phyloP scores from a whole-genome alignment of 2,329 filamentous ascomycete genomes.

The Aspergillus jensenii region DNA sequence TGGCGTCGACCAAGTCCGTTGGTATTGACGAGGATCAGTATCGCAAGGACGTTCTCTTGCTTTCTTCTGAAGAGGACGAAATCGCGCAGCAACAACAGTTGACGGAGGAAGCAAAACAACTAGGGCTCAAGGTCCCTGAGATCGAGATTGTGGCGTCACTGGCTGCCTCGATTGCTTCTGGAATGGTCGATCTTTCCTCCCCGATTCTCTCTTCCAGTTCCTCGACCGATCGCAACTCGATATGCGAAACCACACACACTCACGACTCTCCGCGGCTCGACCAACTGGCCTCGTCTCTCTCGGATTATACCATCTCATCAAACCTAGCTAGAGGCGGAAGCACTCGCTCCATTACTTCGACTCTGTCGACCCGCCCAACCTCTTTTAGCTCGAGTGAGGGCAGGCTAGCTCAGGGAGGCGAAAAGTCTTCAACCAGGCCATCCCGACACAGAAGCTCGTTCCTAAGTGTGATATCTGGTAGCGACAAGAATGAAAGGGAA shows the following conservation, averaged over 20 bases:
- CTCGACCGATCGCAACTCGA: slow-evolving; percentile 33
- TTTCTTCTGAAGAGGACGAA: slow-evolving; percentile 37
- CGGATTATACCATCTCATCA: slow-evolving; percentile 33
- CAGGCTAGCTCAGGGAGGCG: slow-evolving; percentile 18
- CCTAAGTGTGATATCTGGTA: slow-evolving; percentile 25
- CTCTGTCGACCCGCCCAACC: slow-evolving; percentile 39
- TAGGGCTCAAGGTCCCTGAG: slow-evolving; percentile 38
- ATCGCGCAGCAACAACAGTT: slow-evolving; percentile 38
- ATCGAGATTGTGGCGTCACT: slow-evolving; percentile 33
- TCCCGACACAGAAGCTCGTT: slow-evolving; percentile 26
- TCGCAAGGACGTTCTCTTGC: slow-evolving; percentile 36
- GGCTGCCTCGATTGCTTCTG: slow-evolving; percentile 37
- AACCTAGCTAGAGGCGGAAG: slow-evolving; percentile 31
- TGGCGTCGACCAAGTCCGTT: slow-evolving; percentile 20
- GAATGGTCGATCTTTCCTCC: slow-evolving; percentile 35
- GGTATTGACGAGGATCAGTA: slow-evolving; percentile 39
- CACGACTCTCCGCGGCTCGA: slow-evolving; percentile 27
- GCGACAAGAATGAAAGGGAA: slow-evolving; percentile 31
- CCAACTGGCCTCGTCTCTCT: slow-evolving; percentile 31
- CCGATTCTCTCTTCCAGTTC: slow-evolving; percentile 33
- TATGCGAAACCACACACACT: slow-evolving; percentile 28
- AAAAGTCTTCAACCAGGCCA: slow-evolving; percentile 17
- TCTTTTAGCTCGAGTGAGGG: slow-evolving; percentile 40
- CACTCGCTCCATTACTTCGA: slow-evolving; percentile 37
- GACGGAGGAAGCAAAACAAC: slow-evolving; percentile 36